Evolutionary conservation across 2,329 filamentous ascomycete species (phyloP), one percentile per base, ranked within the genome.

Genomic region (Rhexocercosporidium sp.): DNA sequence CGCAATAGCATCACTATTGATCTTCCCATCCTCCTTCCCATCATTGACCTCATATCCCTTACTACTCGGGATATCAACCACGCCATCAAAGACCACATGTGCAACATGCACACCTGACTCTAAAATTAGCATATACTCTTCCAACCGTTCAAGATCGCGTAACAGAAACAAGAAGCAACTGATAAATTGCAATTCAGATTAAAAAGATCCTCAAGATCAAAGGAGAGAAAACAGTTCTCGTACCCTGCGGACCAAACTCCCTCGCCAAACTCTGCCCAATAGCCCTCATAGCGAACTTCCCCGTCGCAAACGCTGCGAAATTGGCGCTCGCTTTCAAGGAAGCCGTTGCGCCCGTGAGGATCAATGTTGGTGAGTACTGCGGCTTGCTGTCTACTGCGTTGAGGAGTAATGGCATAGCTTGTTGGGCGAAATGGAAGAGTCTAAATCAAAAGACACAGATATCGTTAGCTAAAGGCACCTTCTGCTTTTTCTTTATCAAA

Each of bases 261-360:
- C 90, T 85, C 0, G 93, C 91, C 29, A 96, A 82, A n/a, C 86
- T 90, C 78, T 94, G 92, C 0, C 86, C 84, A 64, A 96, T 78
- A 0, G 89, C 92, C n/a, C 93, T 84, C 72, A 90, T 81, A 9
- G 91, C 92, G 77, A 92, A 96, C 77, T 96, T 96, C 44, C 90
- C 90, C 0, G 88, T 86, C 0, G 92, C 90, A 75, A 96, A 95
- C 14, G 85, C 80, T 0, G 88, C 82, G 77, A 93, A 92, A 20
- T 82, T 80, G 0, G 91, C 88, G 20, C 88, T 91, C 7, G 90
- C 91, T 75, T 89, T 91, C 34, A 94, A 73, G 0, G 90, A 92
- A 0, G 92, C 93, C 0, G 93, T 96, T 0, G 93, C 93, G 31
- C 93, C 93, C 0, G 93, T 96, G 80, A 96, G 91, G 75, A 96